Percentiles rank a stretch among this genome's conserved stretches.
Conservation (phyloP, 495 filamentous ascomycete species). For the Xylaria cubensis region DNA sequence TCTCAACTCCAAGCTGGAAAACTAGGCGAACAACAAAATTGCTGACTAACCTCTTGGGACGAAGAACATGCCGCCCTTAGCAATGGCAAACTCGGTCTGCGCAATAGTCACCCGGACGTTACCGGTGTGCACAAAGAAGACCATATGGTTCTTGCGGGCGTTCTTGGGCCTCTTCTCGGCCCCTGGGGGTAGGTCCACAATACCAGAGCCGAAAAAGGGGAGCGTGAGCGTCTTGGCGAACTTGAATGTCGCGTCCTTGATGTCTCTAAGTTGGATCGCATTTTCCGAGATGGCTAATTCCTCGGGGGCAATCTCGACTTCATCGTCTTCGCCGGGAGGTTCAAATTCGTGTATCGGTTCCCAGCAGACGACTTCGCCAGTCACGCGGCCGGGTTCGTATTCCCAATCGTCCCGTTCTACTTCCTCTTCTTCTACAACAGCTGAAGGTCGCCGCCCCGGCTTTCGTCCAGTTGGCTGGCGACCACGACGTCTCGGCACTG, state of each 20-base stretch:
- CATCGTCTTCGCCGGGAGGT: conserved; percentile 50
- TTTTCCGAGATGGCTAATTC: conserved; percentile 77
- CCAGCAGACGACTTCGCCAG: conserved; percentile 55
- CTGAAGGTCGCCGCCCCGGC: conserved; percentile 22
- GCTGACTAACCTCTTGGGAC: conserved; percentile 86
- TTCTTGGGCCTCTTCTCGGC: conserved; percentile 88
- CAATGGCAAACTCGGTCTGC: conserved; percentile 81
- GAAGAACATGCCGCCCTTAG: conserved; percentile 87
- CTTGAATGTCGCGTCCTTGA: conserved; percentile 75
- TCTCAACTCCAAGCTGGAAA: not conserved
- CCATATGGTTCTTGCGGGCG: conserved; percentile 90
- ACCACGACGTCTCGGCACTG: conserved; percentile 33
- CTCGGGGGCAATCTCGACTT: conserved; percentile 61
- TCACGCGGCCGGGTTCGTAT: conserved; percentile 50
- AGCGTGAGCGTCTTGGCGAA: conserved; percentile 87
- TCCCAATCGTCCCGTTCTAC: conserved; percentile 60
- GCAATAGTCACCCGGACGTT: conserved; percentile 78
- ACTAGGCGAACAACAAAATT: not conserved
- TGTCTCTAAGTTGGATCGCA: conserved; percentile 76
- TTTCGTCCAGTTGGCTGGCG: conserved; percentile 38
- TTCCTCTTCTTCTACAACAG: conserved; percentile 42
- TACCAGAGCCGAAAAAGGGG: conserved; percentile 84
- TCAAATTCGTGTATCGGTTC: conserved; percentile 52
- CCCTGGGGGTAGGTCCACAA: conserved; percentile 85
- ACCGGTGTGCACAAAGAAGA: conserved; percentile 86